These are phyloP conservation scores for Purshia tridentata DNA, from an alignment of 306 rosid genomes.

Conservation along the genomic window DNA sequence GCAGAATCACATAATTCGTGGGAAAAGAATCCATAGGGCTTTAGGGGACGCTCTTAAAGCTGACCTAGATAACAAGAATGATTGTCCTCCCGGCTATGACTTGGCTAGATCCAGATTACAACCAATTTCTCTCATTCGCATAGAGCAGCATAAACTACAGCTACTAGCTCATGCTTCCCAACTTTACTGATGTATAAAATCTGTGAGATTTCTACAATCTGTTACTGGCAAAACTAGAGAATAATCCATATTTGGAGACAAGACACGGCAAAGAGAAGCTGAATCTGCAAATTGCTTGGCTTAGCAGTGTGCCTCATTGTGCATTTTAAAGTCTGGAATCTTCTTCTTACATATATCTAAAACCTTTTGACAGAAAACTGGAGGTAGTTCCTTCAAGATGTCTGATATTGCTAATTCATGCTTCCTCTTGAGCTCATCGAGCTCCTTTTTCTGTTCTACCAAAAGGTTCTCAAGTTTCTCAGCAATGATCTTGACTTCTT, in stretches of 20 bases:
- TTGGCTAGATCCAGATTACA: conserved; percentile 4
- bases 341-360: conserved; percentile 44
- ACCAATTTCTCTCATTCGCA: not conserved
- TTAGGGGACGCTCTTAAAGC: conserved; percentile 10
- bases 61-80: conserved; percentile 23
- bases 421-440: conserved; percentile 57
- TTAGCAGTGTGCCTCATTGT: conserved; percentile 19
- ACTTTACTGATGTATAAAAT: conserved; percentile 9
- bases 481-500: conserved; percentile 37
- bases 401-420: conserved; percentile 58
- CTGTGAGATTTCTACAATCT: conserved; percentile 12
- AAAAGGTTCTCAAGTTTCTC: conserved; percentile 48
- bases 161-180: conserved; percentile 23
- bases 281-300: conserved; percentile 5
- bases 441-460: conserved; percentile 52
- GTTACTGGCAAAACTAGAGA: not conserved
- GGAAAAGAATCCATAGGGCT: conserved; percentile 19
- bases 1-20: conserved; percentile 8
- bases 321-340: conserved; percentile 30
- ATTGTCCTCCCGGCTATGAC: conserved; percentile 19
- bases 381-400: conserved; percentile 49
- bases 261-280: not conserved
- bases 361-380: conserved; percentile 47
- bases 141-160: conserved; percentile 21
- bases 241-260: conserved; percentile 2